Evolutionary conservation across 495 filamentous ascomycete species (phyloP), one percentile per base, ranked within the genome.

Genomic region (Hypomontagnella monticulosa): DNA sequence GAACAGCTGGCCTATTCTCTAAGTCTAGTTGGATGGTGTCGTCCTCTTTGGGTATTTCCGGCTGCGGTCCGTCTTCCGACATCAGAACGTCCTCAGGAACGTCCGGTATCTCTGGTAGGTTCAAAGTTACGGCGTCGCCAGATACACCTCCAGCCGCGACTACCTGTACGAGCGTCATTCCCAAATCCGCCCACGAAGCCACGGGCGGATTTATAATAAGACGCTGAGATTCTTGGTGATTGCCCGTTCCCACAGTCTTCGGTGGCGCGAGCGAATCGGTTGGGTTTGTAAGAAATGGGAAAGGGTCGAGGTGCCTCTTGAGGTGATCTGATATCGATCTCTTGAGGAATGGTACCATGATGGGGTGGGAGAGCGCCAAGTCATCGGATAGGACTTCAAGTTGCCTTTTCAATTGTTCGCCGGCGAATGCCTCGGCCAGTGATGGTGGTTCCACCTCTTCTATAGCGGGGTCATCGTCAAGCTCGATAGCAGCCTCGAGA

Each of bases 401-500:
- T 3, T 90, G 81, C 19, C 84, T 81, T 53, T 87, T 87, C 43
- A 99, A 78, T 61, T 94, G 87, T 62, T 95, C 88, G 32, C 86
- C 87, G 0, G 94, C 93, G 60, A 96, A 89, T 3, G 85, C 87
- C 70, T 97, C 93, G 56, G 97, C 93, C 20, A 97, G 76, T 1
- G 91, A 91, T 2, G 92, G 83, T 4, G 91, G 88, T 43, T 93
- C 89, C 9, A 91, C 82, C 41, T 89, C 87, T 6, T 85, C 81
- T 42, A 91, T 86, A 2, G 88, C 81, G 3, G 88, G 82, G 46
- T 87, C 87, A 27, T 96, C 92, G 67, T 96, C 92, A 56, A 91
- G 84, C 65, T 96, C 93, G 34, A 97, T 82, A 6, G 95, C 92
- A 55, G 93, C 91, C 73, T 99, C 95, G 14, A 98, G 79, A 65